Evolutionary conservation across 2,329 filamentous ascomycete species (phyloP).

Genomic region (Corniculantispora saksenae): DNA sequence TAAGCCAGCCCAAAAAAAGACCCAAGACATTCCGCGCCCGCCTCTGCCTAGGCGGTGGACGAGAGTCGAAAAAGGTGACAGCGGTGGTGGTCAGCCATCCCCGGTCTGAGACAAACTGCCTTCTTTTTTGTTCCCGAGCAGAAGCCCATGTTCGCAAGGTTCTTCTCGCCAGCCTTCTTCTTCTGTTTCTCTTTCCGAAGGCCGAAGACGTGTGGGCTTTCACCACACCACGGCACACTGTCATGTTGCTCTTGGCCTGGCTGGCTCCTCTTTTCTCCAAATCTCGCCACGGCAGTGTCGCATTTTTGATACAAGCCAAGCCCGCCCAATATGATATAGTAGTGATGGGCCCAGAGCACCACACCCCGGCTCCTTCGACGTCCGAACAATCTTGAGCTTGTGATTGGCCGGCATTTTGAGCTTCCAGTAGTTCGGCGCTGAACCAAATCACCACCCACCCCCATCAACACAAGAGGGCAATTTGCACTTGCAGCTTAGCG

Average conservation of each 20-base stretch:
- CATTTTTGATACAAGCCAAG: not conserved
- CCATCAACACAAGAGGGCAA: not conserved
- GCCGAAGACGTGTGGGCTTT: not conserved
- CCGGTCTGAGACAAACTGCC: not conserved
- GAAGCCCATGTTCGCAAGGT: not conserved
- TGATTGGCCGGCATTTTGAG: not conserved
- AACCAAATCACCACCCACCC: not conserved
- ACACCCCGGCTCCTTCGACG: not conserved
- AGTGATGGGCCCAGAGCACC: not conserved
- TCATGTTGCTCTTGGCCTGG: too few species aligned
- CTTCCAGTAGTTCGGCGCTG: not conserved
- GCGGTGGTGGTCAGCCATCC: not conserved
- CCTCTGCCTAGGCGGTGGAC: not conserved
- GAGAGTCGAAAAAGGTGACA: not conserved
- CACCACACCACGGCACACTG: not conserved
- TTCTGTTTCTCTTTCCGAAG: not conserved
- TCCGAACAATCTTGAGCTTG: not conserved
- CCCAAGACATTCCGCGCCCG: not conserved
- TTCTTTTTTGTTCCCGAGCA: not conserved
- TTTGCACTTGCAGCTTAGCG: conserved; percentile 5
- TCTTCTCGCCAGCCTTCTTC: not conserved
- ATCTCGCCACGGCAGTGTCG: conserved; percentile 6
- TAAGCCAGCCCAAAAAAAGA: not conserved
- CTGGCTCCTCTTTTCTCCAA: not conserved
- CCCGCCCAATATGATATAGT: not conserved